Conservation (phyloP, 306 rosid species). For the Luffa acutangula region DNA sequence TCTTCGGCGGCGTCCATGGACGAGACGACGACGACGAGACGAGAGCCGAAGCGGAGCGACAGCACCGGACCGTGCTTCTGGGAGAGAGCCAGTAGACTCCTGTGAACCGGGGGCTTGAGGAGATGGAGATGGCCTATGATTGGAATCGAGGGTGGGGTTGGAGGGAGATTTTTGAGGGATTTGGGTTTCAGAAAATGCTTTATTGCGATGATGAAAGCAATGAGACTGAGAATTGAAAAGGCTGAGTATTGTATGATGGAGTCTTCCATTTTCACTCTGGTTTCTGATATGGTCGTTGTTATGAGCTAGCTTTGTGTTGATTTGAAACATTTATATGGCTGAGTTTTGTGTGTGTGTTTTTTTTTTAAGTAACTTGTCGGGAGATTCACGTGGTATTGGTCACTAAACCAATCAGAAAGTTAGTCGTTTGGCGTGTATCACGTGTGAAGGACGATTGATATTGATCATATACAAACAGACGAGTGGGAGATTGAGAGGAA, state of each 20-base stretch:
- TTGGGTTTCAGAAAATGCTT: background rate
- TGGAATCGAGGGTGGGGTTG: conserved; percentile 22
- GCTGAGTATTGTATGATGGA: background rate
- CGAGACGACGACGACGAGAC: conserved; percentile 23
- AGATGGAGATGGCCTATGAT: conserved; percentile 30
- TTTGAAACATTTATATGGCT: background rate
- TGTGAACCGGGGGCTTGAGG: conserved; percentile 20
- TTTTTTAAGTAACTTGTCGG: no score
- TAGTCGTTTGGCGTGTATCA: background rate
- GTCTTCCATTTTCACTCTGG: background rate
- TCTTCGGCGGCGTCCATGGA: background rate
- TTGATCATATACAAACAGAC: no score
- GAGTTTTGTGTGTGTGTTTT: no score
- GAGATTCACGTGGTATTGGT: background rate
- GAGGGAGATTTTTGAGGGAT: conserved; percentile 13
- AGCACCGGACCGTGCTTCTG: conserved; percentile 23
- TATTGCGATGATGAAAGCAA: background rate
- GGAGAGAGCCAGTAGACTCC: conserved; percentile 5
- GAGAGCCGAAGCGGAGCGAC: conserved; percentile 17
- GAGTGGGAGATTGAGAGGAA: no score
- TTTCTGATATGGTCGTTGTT: background rate
- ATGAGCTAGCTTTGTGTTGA: background rate
- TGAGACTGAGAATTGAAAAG: background rate
- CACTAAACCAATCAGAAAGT: background rate
- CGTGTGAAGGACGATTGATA: background rate